Conservation (phyloP, 2,329 filamentous ascomycete species). For the Fusarium cyanostomum region DNA sequence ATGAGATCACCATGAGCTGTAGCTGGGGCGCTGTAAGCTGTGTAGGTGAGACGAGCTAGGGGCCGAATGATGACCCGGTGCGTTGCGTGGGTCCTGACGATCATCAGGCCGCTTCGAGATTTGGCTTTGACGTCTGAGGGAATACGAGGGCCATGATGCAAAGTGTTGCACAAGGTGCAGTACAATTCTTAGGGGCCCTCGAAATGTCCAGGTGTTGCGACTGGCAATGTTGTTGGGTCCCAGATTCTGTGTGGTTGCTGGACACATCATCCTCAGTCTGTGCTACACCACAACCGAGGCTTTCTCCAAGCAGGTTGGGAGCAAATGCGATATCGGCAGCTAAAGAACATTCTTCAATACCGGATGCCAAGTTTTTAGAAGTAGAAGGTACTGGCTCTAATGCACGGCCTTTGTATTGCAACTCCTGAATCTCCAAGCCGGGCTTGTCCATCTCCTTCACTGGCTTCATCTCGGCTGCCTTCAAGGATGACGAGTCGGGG, state of each 20-base stretch:
- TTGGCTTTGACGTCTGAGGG: background rate
- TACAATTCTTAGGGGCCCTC: background rate
- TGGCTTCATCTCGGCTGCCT: background rate
- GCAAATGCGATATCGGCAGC: too few relatives aligned
- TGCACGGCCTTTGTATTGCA: too few relatives aligned
- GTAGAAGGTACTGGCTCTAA: too few relatives aligned
- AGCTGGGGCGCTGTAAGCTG: constrained; percentile 5
- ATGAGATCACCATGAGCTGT: background rate
- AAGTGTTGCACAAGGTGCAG: background rate
- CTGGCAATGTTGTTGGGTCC: too few relatives aligned
- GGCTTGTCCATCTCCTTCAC: background rate
- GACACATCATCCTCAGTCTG: too few relatives aligned
- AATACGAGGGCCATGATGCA: constrained; percentile 26
- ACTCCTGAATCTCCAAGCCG: background rate
- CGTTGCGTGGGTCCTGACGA: constrained; percentile 7
- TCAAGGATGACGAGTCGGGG: background rate
- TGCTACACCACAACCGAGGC: too few relatives aligned
- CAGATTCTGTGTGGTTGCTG: too few relatives aligned
- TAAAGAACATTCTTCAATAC: too few relatives aligned
- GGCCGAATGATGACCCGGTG: constrained; percentile 16
- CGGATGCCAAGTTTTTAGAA: too few relatives aligned
- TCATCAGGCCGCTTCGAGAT: constrained; percentile 13
- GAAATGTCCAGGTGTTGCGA: too few relatives aligned
- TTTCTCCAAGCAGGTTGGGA: too few relatives aligned
- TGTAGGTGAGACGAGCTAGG: constrained; percentile 2